Evolutionary conservation across 305 asterid genomes (phyloP).

Genomic region (Fraxinus sp.): DNA sequence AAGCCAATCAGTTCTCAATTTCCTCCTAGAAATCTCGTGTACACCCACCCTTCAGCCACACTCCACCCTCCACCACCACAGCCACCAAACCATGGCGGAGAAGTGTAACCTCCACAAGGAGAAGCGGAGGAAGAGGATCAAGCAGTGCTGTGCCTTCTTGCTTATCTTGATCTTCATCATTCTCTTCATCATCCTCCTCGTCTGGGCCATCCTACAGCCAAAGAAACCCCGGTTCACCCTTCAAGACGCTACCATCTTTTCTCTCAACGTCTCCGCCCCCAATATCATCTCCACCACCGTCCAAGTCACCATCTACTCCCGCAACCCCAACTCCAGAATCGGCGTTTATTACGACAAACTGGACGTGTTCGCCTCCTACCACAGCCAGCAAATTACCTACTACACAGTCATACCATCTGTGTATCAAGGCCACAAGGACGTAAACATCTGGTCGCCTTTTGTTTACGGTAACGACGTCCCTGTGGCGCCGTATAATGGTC

Average conservation of each 20-base stretch:
- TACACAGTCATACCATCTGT: conserved; percentile 51
- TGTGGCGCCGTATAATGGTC: conserved; percentile 64
- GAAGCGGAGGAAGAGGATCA: conserved; percentile 19
- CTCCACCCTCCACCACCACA: not conserved
- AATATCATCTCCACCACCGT: conserved; percentile 62
- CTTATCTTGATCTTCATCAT: conserved; percentile 36
- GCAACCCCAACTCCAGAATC: conserved; percentile 51
- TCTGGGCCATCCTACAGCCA: conserved; percentile 67
- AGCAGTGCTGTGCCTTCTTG: conserved; percentile 34
- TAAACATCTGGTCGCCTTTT: conserved; percentile 69
- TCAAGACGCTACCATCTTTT: conserved; percentile 72
- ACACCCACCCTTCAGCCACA: not conserved
- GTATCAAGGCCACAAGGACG: conserved; percentile 66
- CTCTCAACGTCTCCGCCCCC: conserved; percentile 62
- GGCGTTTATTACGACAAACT: conserved; percentile 60
- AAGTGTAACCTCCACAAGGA: conserved; percentile 51
- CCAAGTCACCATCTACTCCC: conserved; percentile 55
- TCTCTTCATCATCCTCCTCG: conserved; percentile 47
- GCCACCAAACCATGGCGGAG: conserved; percentile 44
- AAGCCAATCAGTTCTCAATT: not conserved
- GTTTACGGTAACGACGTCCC: conserved; percentile 59
- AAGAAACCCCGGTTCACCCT: conserved; percentile 59
- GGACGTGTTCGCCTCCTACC: conserved; percentile 51
- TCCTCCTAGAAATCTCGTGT: not conserved
- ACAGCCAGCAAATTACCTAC: conserved; percentile 62